A percentile compares a stretch with the other conserved stretches of the same genome.
phyloP scores from a whole-genome alignment of 2,329 filamentous ascomycete genomes.

The Penicillium paneum region DNA sequence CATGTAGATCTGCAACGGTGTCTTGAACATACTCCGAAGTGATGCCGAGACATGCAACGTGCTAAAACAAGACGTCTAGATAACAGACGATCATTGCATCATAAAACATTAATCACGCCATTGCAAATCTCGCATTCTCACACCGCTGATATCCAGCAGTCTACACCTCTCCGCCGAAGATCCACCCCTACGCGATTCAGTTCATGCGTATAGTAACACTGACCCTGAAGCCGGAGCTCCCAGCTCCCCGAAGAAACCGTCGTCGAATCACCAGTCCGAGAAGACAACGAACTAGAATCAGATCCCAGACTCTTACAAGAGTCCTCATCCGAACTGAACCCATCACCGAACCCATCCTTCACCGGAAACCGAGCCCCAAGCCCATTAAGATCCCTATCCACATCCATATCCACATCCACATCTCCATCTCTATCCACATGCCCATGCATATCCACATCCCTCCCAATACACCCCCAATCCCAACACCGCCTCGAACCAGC shows the following conservation, averaged over 20 bases:
- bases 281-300: not conserved
- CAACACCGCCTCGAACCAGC: not conserved
- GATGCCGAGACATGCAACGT: not conserved
- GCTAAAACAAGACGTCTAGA: not conserved
- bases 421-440: not conserved
- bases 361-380: not conserved
- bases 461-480: not conserved
- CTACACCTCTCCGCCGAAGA: conserved; percentile 32
- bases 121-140: conserved; percentile 6
- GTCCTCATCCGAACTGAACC: conserved; percentile 13
- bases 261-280: not conserved
- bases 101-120: not conserved
- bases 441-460: not conserved
- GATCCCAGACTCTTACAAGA: not conserved
- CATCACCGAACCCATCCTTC: not conserved
- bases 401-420: too few relatives aligned
- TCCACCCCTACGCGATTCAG: conserved; percentile 28
- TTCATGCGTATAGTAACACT: conserved; percentile 36
- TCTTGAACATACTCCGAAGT: not conserved
- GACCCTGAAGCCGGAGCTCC: conserved; percentile 33
- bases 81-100: conserved; percentile 1
- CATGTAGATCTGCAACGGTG: conserved; percentile 7
- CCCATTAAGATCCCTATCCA: too few relatives aligned
- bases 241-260: conserved; percentile 14
- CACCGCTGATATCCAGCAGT: conserved; percentile 29